Conservation (phyloP, 2,329 filamentous ascomycete genomes). For the Epichloe sp. region DNA sequence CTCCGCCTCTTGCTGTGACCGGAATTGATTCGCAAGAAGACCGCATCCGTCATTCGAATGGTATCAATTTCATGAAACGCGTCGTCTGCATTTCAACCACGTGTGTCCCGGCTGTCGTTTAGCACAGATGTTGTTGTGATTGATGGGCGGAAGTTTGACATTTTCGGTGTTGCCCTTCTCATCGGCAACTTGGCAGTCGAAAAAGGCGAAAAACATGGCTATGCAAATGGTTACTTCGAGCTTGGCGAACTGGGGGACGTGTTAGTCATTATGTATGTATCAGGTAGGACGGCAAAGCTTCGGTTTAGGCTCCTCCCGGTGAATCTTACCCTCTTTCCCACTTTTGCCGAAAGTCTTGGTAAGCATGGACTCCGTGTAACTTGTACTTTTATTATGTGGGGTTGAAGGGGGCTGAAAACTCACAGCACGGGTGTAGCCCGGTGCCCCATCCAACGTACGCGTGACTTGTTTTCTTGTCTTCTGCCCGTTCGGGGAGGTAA, state of each 20-base stretch:
- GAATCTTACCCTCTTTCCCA: slow-evolving; percentile 7
- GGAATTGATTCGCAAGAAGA: no score
- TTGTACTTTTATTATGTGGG: background rate
- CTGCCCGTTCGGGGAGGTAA: slow-evolving; percentile 31
- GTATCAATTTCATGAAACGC: background rate
- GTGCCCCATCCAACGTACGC: slow-evolving; percentile 23
- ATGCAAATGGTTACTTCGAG: slow-evolving; percentile 37
- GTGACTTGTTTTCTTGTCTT: slow-evolving; percentile 24
- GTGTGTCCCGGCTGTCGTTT: slow-evolving; percentile 9
- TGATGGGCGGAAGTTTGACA: slow-evolving; percentile 5
- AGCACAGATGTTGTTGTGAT: slow-evolving; percentile 7
- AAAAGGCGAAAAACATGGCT: slow-evolving; percentile 34
- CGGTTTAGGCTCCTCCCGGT: no score
- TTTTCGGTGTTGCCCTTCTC: slow-evolving; percentile 18
- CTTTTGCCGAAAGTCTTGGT: background rate
- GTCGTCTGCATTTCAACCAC: slow-evolving; percentile 5
- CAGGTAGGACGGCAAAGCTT: background rate
- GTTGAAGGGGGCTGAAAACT: slow-evolving; percentile 4
- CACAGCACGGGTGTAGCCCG: slow-evolving; percentile 23
- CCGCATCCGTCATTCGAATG: no score
- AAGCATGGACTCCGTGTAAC: background rate
- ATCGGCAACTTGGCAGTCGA: slow-evolving; percentile 32
- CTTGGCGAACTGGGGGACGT: slow-evolving; percentile 31
- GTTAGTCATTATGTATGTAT: no score
- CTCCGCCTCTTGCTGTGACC: no score